Evolutionary conservation across 257 asterid species (phyloP), one percentile per base, ranked within the genome.

Genomic region (Catharanthus roseus): DNA sequence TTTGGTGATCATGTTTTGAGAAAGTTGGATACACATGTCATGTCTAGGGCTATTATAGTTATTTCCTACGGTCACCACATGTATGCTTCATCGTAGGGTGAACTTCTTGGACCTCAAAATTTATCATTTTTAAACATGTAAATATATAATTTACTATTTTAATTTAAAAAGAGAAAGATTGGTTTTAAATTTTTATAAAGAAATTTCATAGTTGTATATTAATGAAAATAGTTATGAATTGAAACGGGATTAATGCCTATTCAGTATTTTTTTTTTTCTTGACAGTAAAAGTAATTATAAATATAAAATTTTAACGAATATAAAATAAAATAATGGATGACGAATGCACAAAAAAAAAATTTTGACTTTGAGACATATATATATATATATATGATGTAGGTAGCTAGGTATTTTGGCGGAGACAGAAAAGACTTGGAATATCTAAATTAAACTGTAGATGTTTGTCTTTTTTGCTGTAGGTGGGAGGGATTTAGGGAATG

Each of bases 1-100:
- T 44, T 66, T 44, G 16, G n/a, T n/a, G n/a, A n/a, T 67, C 44
- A 29, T 19, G 41, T 67, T 67, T 51, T 45, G 18, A 18, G 39
- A 47, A 28, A 67, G 26, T 44, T 45, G 23, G 19, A 67, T 33
- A 28, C 41, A 67, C 26, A 47, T 47, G 58, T 18, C 24, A 29
- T 45, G 56, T 44, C 39, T 19, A 29, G 58, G 45, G 28, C 58
- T 45, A 45, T 45, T 15, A 45, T 47, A 18, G 58, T 29, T 67
- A 26, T n/a, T 33, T 24, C 23, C 74, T 70, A 57, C 19, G 68
- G 67, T 38, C 74, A 41, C 19, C 74, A 41, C 67, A 70, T n/a
- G n/a, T n/a, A n/a, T 70, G 39, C 74, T 41, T 57, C 68, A 41
- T 55, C 56, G 2, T 3, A n/a, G 31, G 18, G 47, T 21, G 47